Percentiles rank a stretch among this genome's conserved stretches.
These are phyloP conservation scores for Pseudocercospora fijiensis DNA, from an alignment of 2,329 filamentous ascomycete genomes.

Conservation along the genomic window DNA sequence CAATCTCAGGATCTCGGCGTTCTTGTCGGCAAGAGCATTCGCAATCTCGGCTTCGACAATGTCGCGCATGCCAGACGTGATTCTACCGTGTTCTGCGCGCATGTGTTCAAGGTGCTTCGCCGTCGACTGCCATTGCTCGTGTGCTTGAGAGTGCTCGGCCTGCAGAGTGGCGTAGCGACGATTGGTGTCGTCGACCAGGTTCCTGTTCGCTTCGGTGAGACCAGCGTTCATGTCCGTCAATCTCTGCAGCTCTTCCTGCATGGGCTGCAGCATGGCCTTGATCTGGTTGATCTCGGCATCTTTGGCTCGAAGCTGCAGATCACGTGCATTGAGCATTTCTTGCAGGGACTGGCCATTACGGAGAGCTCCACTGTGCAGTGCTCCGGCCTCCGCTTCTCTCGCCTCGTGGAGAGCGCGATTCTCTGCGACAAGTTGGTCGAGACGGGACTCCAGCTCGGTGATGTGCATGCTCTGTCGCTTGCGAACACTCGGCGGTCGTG, in stretches of 20 bases:
- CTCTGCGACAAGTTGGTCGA: conserved; percentile 82
- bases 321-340: conserved; percentile 62
- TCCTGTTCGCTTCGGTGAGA: conserved; percentile 72
- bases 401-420: conserved; percentile 77
- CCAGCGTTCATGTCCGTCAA: conserved; percentile 80
- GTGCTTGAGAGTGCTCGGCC: conserved; percentile 58
- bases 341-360: conserved; percentile 49
- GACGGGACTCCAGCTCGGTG: conserved; percentile 75
- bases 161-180: conserved; percentile 68
- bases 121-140: conserved; percentile 56
- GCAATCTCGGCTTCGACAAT: conserved; percentile 62
- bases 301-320: conserved; percentile 72
- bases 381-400: conserved; percentile 18
- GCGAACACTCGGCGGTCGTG: conserved; percentile 90
- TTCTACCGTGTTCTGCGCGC: conserved; percentile 61
- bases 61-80: conserved; percentile 63
- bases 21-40: conserved; percentile 71
- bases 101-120: conserved; percentile 68
- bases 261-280: conserved; percentile 71
- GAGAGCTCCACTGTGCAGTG: conserved; percentile 37
- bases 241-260: conserved; percentile 78
- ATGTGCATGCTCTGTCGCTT: conserved; percentile 98
- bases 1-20: conserved; percentile 76
- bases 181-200: conserved; percentile 73
- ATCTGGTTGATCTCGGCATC: conserved; percentile 78